A percentile compares a stretch with the other conserved stretches of the same genome.
Conservation (phyloP, 139 green algal species). For the Chlorella sp. region DNA sequence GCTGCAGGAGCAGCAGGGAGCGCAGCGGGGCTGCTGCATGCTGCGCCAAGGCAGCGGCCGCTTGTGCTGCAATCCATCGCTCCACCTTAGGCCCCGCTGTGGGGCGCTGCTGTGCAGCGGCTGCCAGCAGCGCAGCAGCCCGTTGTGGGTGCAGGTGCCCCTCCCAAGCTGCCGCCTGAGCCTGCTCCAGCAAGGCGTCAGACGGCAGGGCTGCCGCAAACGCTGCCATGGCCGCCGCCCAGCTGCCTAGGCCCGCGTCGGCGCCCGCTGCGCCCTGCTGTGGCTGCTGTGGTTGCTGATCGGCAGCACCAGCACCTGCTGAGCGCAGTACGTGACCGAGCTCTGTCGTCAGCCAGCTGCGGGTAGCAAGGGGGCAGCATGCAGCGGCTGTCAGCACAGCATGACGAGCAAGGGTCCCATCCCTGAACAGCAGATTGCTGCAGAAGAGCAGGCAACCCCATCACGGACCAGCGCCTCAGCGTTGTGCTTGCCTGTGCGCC, state of each 20-base stretch:
- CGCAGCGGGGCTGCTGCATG: background rate
- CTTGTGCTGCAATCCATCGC: background rate
- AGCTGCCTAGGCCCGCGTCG: background rate
- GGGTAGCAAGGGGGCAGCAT: too few relatives aligned
- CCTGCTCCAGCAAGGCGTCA: background rate
- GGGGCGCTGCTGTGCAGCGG: background rate
- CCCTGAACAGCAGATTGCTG: background rate
- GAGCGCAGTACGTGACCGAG: background rate
- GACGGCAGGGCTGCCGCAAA: constrained; percentile 5
- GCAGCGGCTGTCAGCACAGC: background rate
- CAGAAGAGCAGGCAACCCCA: background rate
- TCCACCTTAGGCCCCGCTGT: background rate
- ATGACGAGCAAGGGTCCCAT: background rate
- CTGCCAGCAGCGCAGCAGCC: background rate
- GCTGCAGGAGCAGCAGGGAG: constrained; percentile 20
- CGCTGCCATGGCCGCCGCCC: constrained; percentile 19
- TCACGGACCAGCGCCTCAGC: too few relatives aligned
- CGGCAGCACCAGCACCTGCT: background rate
- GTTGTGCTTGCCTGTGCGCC: background rate
- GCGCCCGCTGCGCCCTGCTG: background rate
- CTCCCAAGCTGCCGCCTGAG: background rate
- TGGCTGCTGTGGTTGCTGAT: background rate
- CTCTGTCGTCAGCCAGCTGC: constrained; percentile 20
- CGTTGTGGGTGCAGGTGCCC: background rate
- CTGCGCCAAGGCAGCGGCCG: constrained; percentile 6